Percentiles rank a stretch among this genome's conserved stretches.
Conservation (phyloP, 257 asterid genomes). For the Penstemon newberryi region DNA sequence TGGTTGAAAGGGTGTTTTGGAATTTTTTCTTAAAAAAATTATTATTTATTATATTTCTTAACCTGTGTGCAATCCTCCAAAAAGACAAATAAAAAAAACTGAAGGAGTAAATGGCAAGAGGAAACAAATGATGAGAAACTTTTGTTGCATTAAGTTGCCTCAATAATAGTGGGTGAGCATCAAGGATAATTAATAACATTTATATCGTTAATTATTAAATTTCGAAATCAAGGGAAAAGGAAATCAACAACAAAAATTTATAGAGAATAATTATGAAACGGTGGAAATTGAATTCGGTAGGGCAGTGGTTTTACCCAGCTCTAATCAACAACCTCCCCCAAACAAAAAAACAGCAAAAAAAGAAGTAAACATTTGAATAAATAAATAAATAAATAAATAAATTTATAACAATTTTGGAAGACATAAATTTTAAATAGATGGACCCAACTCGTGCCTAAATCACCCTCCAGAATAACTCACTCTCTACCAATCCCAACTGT, state of each 20-base stretch:
- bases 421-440: slow-evolving; percentile 1
- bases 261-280: too few relatives aligned
- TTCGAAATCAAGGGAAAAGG: background rate
- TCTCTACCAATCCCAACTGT: slow-evolving; percentile 34
- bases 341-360: background rate
- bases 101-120: too few relatives aligned
- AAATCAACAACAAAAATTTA: background rate
- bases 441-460: slow-evolving; percentile 18
- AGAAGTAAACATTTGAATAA: background rate
- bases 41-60: too few relatives aligned
- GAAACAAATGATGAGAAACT: too few relatives aligned
- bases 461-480: slow-evolving; percentile 6
- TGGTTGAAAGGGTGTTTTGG: too few relatives aligned
- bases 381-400: too few relatives aligned
- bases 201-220: slow-evolving; percentile 11
- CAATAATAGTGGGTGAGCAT: slow-evolving; percentile 15
- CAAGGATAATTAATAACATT: slow-evolving; percentile 15
- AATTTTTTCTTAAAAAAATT: too few relatives aligned
- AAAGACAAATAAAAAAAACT: too few relatives aligned
- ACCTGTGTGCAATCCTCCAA: too few relatives aligned
- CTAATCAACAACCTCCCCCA: slow-evolving; percentile 21
- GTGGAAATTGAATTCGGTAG: slow-evolving; percentile 3
- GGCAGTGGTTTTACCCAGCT: background rate
- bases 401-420: background rate
- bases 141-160: background rate